Base-by-base conservation (phyloP, 1,284 basidiomycete species). In the Ceratobasidium sp. region DNA sequence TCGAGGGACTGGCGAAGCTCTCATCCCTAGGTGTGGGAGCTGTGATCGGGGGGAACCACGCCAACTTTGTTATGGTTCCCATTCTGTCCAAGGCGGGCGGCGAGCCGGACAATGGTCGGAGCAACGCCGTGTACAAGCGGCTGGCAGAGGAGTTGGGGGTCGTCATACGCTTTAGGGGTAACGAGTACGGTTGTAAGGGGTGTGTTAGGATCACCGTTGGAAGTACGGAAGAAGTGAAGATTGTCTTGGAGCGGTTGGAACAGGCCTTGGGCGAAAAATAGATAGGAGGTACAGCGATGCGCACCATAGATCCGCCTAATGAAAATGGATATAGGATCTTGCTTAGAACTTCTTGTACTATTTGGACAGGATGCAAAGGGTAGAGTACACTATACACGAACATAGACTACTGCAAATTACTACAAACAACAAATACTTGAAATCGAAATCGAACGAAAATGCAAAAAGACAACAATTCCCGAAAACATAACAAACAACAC, bases 191-290 rank as follows among this genome's bases (percentile, higher is more conserved):
- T 0, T 99, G 98, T 79, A 86, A 86, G 57, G 98, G 91, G 0
- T 98, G 95, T 81, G 80, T 99, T 82, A 85, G 98, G 71, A 92
- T 99, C 31, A 99, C 97, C 0, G 87, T 99, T 8, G 98, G 98
- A 0, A 95, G 91, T 7, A 87, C 89, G 77, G 89, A 89, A 72
- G 98, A 99, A 85, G 96, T 94, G 78, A 81, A 79, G 75, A 82
- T 83, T n/a, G 82, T 91, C n/a, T 65, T 85, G 41, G 77, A 81
- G 67, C 78, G 80, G 76, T 76, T 86, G 73, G 73, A 75, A 59
- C 77, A 80, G 75, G 76, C 81, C 11, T 76, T 84, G 66, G 76
- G 63, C 4, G 72, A 75, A n/a, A 75, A 71, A 33, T 75, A 74
- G 45, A 60, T 47, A 41, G n/a, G 24, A 22, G 29, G 33, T 50